These are phyloP conservation scores for Fraxinus cuspidata DNA, from an alignment of 257 asterid genomes.

Conservation along the genomic window DNA sequence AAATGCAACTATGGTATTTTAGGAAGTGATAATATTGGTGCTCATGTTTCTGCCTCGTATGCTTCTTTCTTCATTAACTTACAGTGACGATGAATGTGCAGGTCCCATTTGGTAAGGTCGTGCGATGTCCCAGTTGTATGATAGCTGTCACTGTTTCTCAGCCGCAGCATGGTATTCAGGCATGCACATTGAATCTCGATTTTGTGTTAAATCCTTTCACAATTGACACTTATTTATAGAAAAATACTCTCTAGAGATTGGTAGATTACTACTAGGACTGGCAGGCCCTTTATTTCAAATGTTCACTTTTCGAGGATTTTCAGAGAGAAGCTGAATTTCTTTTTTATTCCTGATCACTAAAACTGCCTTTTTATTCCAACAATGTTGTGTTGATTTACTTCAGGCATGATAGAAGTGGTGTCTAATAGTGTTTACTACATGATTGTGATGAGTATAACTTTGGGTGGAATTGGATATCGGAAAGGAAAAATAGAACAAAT, in stretches of 20 bases:
- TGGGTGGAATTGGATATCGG: background rate
- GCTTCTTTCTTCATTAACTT: slow-evolving; percentile 12
- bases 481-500: background rate
- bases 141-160: slow-evolving; percentile 85
- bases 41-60: slow-evolving; percentile 16
- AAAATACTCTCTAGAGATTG: background rate
- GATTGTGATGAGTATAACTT: background rate
- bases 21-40: background rate
- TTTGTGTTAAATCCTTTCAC: slow-evolving; percentile 10
- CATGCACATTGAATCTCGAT: slow-evolving; percentile 33
- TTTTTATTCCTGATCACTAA: background rate
- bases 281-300: background rate
- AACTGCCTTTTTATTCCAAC: background rate
- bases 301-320: background rate
- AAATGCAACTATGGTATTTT: background rate
- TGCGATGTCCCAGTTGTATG: slow-evolving; percentile 86
- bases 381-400: background rate
- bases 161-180: slow-evolving; percentile 98
- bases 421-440: background rate
- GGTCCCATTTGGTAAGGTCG: slow-evolving; percentile 96
- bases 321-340: background rate
- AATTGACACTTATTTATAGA: background rate
- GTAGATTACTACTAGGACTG: background rate
- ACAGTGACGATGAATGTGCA: slow-evolving; percentile 29
- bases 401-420: background rate